phyloP scores from a whole-genome alignment of 2,329 filamentous ascomycete genomes.

The Exophiala aquamarina region DNA sequence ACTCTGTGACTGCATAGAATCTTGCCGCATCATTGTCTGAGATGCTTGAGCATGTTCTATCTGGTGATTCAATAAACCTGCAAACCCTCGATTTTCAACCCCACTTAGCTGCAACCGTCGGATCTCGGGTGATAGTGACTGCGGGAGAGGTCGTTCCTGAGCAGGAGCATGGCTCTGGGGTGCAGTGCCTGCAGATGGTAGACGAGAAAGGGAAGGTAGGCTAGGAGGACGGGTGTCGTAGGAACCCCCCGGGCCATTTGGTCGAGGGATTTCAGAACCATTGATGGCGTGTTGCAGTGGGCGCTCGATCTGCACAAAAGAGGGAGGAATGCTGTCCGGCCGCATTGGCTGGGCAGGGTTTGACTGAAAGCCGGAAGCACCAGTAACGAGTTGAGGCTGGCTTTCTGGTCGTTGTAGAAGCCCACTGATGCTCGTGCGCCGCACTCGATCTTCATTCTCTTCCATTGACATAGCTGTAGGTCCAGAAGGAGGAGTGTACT shows the following conservation, averaged over 20 bases:
- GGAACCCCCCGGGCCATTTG: constrained; percentile 16
- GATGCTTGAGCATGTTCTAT: constrained; percentile 7
- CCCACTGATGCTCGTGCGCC: constrained; percentile 46
- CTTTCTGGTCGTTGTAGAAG: constrained; percentile 43
- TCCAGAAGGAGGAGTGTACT: constrained; percentile 19
- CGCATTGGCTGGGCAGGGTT: constrained; percentile 13
- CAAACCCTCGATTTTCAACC: constrained; percentile 17
- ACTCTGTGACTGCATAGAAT: constrained; percentile 28
- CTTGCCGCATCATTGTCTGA: constrained; percentile 27
- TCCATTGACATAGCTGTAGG: constrained; percentile 14
- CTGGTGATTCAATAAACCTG: constrained; percentile 18
- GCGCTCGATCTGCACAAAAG: constrained; percentile 15
- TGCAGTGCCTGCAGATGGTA: constrained; percentile 7
- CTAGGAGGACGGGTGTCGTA: constrained; percentile 28
- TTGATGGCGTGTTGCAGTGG: constrained; percentile 1
- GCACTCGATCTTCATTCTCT: constrained; percentile 28
- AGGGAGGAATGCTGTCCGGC: constrained; percentile 22
- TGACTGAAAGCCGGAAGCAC: constrained; percentile 10
- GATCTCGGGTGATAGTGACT: constrained; percentile 26
- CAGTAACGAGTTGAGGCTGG: constrained; percentile 23
- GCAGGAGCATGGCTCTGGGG: constrained; percentile 11
- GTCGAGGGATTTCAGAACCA: constrained; percentile 16
- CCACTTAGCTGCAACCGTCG: constrained; percentile 21
- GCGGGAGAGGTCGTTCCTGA: constrained; percentile 11
- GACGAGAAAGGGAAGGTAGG: constrained; percentile 12